A percentile compares a stretch with the other conserved stretches of the same genome.
Conservation (phyloP, 352 stramenopile genomes). For the Blastocystis sp. region DNA sequence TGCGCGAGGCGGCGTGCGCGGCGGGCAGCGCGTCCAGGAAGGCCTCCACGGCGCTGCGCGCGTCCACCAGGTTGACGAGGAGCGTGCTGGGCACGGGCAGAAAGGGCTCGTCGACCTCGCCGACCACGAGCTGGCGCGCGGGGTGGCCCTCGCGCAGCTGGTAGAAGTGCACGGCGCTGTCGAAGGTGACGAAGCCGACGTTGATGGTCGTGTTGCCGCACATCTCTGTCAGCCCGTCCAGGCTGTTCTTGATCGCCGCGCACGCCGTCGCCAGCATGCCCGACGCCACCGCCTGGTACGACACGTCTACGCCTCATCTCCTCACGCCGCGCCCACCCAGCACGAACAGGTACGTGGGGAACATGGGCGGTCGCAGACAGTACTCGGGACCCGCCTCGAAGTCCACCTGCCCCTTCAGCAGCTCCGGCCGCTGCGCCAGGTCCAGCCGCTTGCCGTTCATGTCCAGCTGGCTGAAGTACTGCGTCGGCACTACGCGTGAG, state of each 20-base stretch:
- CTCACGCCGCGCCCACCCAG: not conserved
- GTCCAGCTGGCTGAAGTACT: slow-evolving; percentile 96
- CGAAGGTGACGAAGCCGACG: slow-evolving; percentile 81
- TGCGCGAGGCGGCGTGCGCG: slow-evolving; percentile 82
- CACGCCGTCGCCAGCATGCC: slow-evolving; percentile 78
- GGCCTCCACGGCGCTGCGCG: slow-evolving; percentile 84
- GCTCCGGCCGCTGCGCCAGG: slow-evolving; percentile 82
- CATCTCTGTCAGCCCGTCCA: slow-evolving; percentile 76
- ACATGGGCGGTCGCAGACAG: slow-evolving; percentile 57
- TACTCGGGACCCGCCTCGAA: slow-evolving; percentile 81
- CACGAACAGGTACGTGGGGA: slow-evolving; percentile 28
- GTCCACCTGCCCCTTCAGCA: slow-evolving; percentile 79
- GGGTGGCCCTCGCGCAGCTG: slow-evolving; percentile 69
- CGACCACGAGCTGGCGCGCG: slow-evolving; percentile 22
- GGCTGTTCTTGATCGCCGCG: slow-evolving; percentile 76
- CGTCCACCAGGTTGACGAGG: slow-evolving; percentile 93
- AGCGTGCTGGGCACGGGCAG: slow-evolving; percentile 86
- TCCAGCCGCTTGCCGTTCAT: slow-evolving; percentile 88
- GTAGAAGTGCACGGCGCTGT: slow-evolving; percentile 85
- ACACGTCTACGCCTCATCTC: slow-evolving; percentile 83
- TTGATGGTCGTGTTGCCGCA: slow-evolving; percentile 44
- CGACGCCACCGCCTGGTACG: slow-evolving; percentile 75
- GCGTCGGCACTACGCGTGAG: slow-evolving; percentile 77
- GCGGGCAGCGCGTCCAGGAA: slow-evolving; percentile 89
- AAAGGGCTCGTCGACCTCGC: slow-evolving; percentile 83